Evolutionary conservation across 2,329 filamentous ascomycete species (phyloP).

Genomic region (Aspergillus arachidicola): DNA sequence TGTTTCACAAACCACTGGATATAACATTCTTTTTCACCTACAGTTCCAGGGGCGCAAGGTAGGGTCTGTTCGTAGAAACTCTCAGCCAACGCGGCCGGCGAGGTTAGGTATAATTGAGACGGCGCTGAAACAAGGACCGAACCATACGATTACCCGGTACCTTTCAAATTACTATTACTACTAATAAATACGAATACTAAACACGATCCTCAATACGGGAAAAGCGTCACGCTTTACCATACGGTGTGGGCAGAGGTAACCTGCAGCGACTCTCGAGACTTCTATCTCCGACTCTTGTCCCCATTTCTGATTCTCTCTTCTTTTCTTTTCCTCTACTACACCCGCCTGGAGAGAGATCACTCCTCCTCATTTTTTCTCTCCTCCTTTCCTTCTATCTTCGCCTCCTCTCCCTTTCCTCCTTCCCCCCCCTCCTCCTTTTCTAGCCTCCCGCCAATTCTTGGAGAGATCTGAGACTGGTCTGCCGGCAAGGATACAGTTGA

Average conservation of each 20-base stretch:
- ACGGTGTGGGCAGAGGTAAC: conserved; percentile 24
- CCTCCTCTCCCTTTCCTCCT: conserved; percentile 36
- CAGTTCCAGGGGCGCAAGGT: conserved; percentile 10
- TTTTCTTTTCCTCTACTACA: conserved; percentile 42
- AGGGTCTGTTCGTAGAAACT: not conserved
- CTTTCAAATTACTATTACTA: conserved; percentile 5
- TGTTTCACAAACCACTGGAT: conserved; percentile 19
- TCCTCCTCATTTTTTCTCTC: conserved; percentile 40
- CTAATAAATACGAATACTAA: conserved; percentile 12
- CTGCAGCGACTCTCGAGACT: conserved; percentile 24
- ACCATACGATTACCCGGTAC: conserved; percentile 14
- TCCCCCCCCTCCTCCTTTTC: conserved; percentile 25
- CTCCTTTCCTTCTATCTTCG: conserved; percentile 35
- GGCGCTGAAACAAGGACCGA: conserved; percentile 21
- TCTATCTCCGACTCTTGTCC: conserved; percentile 30
- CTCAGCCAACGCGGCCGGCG: conserved; percentile 11
- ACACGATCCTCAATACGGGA: conserved; percentile 16
- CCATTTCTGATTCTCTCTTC: conserved; percentile 32
- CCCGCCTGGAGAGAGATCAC: conserved; percentile 46
- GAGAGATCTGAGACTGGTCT: conserved; percentile 44
- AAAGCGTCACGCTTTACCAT: conserved; percentile 26
- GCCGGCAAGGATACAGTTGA: conserved; percentile 33
- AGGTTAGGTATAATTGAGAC: conserved; percentile 17
- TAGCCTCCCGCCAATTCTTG: conserved; percentile 37
- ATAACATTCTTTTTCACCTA: conserved; percentile 12